These are phyloP conservation scores for Dovyalis caffra DNA, from an alignment of 345 rosid species.

Conservation along the genomic window DNA sequence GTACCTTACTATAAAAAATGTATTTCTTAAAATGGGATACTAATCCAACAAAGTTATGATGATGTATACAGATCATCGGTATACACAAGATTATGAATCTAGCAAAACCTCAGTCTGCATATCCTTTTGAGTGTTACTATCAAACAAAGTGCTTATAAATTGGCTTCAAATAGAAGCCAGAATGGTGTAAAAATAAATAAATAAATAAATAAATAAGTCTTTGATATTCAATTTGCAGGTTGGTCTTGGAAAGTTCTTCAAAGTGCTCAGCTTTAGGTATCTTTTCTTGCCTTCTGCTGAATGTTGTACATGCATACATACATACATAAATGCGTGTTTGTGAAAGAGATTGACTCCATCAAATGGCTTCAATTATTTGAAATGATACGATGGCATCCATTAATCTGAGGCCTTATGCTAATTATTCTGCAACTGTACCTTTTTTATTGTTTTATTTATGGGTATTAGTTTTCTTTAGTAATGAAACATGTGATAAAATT, in stretches of 20 bases:
- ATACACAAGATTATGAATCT: slow-evolving; percentile 2
- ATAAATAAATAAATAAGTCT: background rate
- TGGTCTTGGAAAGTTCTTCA: background rate
- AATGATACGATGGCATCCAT: too few species aligned
- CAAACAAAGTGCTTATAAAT: slow-evolving; percentile 17
- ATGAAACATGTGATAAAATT: too few species aligned
- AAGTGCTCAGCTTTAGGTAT: background rate
- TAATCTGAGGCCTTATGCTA: too few species aligned
- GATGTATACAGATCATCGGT: background rate
- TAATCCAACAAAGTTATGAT: slow-evolving; percentile 18
- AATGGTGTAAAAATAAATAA: too few species aligned
- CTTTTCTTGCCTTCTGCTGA: background rate
- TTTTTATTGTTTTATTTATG: too few species aligned
- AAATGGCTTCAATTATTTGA: too few species aligned
- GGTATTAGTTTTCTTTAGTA: too few species aligned
- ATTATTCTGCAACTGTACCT: too few species aligned
- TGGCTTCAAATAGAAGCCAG: background rate
- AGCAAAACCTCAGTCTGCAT: slow-evolving; percentile 4
- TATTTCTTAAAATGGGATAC: background rate
- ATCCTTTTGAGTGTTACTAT: background rate
- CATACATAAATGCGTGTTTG: too few species aligned
- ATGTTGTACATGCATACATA: too few species aligned
- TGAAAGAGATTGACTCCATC: too few species aligned
- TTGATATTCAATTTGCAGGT: background rate
- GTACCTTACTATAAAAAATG: slow-evolving; percentile 13